Evolutionary conservation across 352 stramenopile species (phyloP).

Genomic region (Phytophthora litchii): DNA sequence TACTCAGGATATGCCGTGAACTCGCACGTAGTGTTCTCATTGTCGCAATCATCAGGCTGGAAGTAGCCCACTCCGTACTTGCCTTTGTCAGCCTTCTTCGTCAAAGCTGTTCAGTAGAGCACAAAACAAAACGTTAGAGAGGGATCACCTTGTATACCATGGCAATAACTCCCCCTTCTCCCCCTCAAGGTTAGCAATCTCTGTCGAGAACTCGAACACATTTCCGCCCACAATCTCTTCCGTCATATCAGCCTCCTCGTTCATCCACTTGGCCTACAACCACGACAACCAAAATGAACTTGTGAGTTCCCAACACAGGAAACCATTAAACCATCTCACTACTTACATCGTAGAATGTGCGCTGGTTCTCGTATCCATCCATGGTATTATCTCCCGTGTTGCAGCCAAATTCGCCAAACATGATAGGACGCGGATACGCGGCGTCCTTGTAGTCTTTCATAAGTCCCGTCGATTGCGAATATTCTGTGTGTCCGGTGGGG

Average conservation of each 20-base stretch:
- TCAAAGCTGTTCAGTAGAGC: constrained; percentile 29
- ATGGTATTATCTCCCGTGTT: constrained; percentile 69
- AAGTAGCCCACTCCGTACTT: constrained; percentile 77
- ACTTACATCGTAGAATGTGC: constrained; percentile 67
- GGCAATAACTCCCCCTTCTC: constrained; percentile 37
- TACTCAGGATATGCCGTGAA: constrained; percentile 68
- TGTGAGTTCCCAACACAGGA: constrained; percentile 1
- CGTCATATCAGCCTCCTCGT: constrained; percentile 77
- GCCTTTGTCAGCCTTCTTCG: constrained; percentile 52
- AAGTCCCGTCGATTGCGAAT: constrained; percentile 56
- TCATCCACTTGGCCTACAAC: constrained; percentile 83
- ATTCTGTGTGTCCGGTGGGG: constrained; percentile 45
- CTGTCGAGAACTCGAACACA: constrained; percentile 82
- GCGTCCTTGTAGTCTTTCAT: constrained; percentile 61
- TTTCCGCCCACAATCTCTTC: constrained; percentile 76
- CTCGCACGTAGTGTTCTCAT: constrained; percentile 48
- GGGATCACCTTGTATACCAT: no score
- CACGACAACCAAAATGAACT: not conserved
- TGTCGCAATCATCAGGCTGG: constrained; percentile 60
- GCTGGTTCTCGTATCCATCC: constrained; percentile 63
- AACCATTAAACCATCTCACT: no score
- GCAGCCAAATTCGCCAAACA: constrained; percentile 78
- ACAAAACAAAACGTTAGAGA: not conserved
- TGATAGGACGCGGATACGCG: constrained; percentile 58
- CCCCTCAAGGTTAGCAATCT: constrained; percentile 65